Evolutionary conservation across 805 yeast species (phyloP).

Genomic region (Ogataea trehaloabstinens): DNA sequence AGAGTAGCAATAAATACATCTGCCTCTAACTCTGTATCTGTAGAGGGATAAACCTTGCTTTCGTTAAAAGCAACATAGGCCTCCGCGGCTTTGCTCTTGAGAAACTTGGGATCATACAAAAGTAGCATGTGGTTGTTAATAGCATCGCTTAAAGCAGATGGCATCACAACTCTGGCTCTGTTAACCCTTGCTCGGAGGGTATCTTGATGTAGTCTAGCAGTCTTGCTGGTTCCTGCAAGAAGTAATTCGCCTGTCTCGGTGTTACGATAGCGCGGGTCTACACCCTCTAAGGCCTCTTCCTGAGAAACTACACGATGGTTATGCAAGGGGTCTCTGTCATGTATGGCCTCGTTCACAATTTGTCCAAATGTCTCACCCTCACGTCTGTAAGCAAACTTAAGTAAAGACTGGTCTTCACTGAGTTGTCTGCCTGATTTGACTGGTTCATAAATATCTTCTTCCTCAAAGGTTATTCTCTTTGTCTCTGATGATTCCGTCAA

Average conservation of each 20-base stretch:
- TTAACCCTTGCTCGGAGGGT: constrained; percentile 59
- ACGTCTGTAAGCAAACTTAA: constrained; percentile 35
- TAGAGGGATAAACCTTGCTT: constrained; percentile 47
- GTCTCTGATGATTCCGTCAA: background rate
- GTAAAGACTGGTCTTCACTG: constrained; percentile 19
- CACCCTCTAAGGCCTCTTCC: constrained; percentile 33
- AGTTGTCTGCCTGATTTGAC: constrained; percentile 20
- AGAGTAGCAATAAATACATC: constrained; percentile 81
- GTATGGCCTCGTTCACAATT: constrained; percentile 36
- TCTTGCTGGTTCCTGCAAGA: constrained; percentile 43
- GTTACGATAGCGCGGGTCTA: constrained; percentile 33
- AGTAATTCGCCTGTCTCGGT: constrained; percentile 29
- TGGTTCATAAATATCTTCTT: constrained; percentile 12
- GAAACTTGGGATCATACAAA: constrained; percentile 57
- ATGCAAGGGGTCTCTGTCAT: constrained; percentile 32
- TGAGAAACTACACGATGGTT: constrained; percentile 36
- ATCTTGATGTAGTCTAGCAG: constrained; percentile 54
- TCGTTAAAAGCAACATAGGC: constrained; percentile 41
- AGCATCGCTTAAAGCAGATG: constrained; percentile 51
- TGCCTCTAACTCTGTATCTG: constrained; percentile 47
- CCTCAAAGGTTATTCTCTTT: background rate
- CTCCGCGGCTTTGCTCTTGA: constrained; percentile 55
- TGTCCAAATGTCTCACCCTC: constrained; percentile 43
- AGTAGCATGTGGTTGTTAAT: constrained; percentile 65
- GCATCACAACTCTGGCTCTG: constrained; percentile 52